phyloP scores from a whole-genome alignment of 768 basidiomycete species.

The Kwoniella heveanensis region DNA sequence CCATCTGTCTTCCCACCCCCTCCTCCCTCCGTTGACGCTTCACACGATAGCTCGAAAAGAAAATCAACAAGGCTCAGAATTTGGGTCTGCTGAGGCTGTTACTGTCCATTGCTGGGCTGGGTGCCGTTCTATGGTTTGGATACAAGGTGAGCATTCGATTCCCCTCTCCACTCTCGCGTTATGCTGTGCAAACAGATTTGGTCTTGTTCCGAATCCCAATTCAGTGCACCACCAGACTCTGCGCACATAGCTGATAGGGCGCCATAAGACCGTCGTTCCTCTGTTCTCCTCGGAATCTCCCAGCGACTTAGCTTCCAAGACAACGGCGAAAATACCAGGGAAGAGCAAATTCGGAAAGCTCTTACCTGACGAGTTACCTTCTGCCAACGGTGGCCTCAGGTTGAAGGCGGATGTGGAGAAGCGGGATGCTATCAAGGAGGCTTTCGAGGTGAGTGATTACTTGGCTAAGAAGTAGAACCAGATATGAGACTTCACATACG shows the following conservation, averaged over 20 bases:
- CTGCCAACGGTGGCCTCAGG: constrained; percentile 7
- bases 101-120: constrained; percentile 14
- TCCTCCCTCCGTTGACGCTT: too few relatives aligned
- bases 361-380: constrained; percentile 13
- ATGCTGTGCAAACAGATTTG: too few relatives aligned
- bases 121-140: constrained; percentile 20
- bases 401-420: constrained; percentile 26
- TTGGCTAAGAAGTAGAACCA: too few relatives aligned
- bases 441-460: constrained; percentile 24
- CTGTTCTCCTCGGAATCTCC: too few relatives aligned
- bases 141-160: constrained; percentile 13
- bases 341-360: constrained; percentile 19
- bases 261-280: constrained; percentile 21
- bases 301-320: background rate
- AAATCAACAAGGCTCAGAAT: constrained; percentile 6
- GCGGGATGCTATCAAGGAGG: constrained; percentile 26
- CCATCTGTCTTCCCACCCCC: background rate
- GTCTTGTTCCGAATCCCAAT: too few relatives aligned
- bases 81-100: constrained; percentile 9
- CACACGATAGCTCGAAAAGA: constrained; percentile 21
- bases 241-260: too few relatives aligned
- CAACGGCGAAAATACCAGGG: background rate
- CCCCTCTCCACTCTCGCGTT: too few relatives aligned
- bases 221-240: too few relatives aligned
- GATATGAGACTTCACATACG: too few relatives aligned